Base-by-base conservation (phyloP, 1,284 basidiomycete genomes). In the Anthracocystis panici-leucophaei region DNA sequence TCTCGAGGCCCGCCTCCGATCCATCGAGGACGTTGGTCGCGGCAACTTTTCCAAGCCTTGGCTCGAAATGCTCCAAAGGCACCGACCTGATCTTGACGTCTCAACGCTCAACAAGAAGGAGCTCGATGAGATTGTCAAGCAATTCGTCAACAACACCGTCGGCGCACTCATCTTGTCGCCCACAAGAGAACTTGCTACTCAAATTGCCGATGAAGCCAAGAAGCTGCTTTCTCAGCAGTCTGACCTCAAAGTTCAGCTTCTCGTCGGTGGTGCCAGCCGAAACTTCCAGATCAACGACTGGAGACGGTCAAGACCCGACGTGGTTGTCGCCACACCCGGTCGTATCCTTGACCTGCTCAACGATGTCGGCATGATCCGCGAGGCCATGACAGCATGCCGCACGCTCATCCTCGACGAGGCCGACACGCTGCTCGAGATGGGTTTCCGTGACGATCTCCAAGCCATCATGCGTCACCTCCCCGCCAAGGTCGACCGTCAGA, bases 341-440 rank as follows among this genome's bases (percentile, higher is more conserved):
- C 90, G 97, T 51, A 86, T 97, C 63, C 88, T 91, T 67, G 96
- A 98, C 85, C 82, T 97, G 53, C 84, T 97, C 54, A 86, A 89
- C 61, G 77, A 81, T 20, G 69, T 68, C 41, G 61, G 55, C 21
- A 69, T 79, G 58, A 67, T 82, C 27, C 65, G 69, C 8, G 75
- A 78, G 23, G 80, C 83, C 18, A 57, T 82, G 51, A 55, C 62
- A 0, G 73, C 73, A 0, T 89, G 87, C 31, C 91, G 92, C 69
- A 80, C 93, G 91, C 89, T 98, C 62, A 88, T 98, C 67, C 88
- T 99, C 57, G 96, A 99, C 83, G 96, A 98, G 86, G 95, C 95
- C 11, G 97, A 99, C 85, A 96, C 93, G 0, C 89, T 98, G 14
- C 88, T 99, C 45, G 95, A 97, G 76, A 93, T 97, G 92, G 96